Evolutionary conservation across 139 green algal species (phyloP), one percentile per base, ranked within the genome.

Genomic region (Auxenochlorella pyrenoidosa): DNA sequence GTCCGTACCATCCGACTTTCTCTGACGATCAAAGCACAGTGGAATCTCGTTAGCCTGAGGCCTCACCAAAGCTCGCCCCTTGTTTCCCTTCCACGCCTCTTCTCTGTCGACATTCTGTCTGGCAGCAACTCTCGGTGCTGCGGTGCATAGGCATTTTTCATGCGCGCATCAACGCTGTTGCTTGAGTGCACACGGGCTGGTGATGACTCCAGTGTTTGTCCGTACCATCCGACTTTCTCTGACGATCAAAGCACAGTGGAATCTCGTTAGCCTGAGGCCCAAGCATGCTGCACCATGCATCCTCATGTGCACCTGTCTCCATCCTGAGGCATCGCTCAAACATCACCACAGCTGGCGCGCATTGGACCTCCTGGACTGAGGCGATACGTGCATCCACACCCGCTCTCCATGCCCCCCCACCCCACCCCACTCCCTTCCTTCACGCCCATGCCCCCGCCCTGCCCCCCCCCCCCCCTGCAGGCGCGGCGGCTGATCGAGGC

Each of bases 401-500:
- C n/a, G n/a, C n/a, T n/a, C n/a, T n/a, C 63, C 2, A 1, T 71
- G 26, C 28, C 63, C 5, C 1, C 63, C 26, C 63, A 30, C 63
- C 2, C 63, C 13, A 6, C 60, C 24, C 15, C 63, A 19, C 63
- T 71, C 63, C 63, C 22, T 32, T 22, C 71, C 36, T 16, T 32
- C 36, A 5, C 71, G 18, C 79, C 54, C 77, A 21, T 32, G n/a
- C 77, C 34, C 8, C 40, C 13, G 3, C 40, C 41, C 82, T 54
- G 8, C 2, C 60, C 10, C 60, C 21, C 40, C 40, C 38, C 26
- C 12, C 19, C 59, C 28, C 34, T 58, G 41, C 92, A 95, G 80
- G 88, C 89, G 6, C 58, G 58, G 60, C 60, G 83, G 41, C 88
- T 94, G 22, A 89, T 92, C 77, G 93, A 98, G 85, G 97, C 95